These are phyloP conservation scores for Chamaecrista fasciculata DNA, from an alignment of 306 rosid genomes.

Conservation along the genomic window DNA sequence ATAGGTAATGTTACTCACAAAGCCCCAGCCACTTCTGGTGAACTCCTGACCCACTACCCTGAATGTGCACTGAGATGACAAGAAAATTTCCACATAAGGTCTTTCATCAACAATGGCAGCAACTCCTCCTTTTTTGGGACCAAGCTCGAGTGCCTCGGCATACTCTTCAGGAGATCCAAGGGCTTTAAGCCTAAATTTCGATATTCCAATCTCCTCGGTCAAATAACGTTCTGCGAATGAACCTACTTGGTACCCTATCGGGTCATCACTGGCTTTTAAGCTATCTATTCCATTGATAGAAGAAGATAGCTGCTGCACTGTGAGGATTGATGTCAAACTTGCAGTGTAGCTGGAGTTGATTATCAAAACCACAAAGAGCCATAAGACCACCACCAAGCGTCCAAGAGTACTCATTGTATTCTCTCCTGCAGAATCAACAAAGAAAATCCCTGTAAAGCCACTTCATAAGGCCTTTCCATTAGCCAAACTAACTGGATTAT, in stretches of 20 bases:
- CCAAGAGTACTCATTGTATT: conserved; percentile 90
- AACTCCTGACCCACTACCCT: conserved; percentile 90
- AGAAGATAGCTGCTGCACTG: conserved; percentile 84
- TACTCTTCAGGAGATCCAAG: conserved; percentile 84
- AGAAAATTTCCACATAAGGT: conserved; percentile 69
- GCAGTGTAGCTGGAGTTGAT: conserved; percentile 97
- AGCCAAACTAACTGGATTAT: conserved; percentile 26
- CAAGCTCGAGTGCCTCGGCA: conserved; percentile 70
- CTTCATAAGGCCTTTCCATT: conserved; percentile 20
- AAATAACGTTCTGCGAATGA: conserved; percentile 78
- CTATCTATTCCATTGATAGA: conserved; percentile 74
- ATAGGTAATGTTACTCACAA: conserved; percentile 74
- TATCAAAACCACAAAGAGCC: conserved; percentile 97
- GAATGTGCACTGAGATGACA: conserved; percentile 79
- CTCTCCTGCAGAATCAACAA: conserved; percentile 64
- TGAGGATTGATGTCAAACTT: conserved; percentile 96
- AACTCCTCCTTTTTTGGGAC: conserved; percentile 86
- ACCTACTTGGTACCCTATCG: conserved; percentile 88
- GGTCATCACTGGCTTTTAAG: conserved; percentile 58
- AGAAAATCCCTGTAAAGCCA: conserved; percentile 24
- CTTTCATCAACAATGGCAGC: conserved; percentile 90
- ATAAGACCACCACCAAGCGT: conserved; percentile 74
- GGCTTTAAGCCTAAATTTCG: conserved; percentile 68
- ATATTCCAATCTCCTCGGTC: conserved; percentile 68
- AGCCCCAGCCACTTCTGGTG: conserved; percentile 98